Evolutionary conservation across 768 basidiomycete genomes (phyloP).

Genomic region (Arthromyces matolae): DNA sequence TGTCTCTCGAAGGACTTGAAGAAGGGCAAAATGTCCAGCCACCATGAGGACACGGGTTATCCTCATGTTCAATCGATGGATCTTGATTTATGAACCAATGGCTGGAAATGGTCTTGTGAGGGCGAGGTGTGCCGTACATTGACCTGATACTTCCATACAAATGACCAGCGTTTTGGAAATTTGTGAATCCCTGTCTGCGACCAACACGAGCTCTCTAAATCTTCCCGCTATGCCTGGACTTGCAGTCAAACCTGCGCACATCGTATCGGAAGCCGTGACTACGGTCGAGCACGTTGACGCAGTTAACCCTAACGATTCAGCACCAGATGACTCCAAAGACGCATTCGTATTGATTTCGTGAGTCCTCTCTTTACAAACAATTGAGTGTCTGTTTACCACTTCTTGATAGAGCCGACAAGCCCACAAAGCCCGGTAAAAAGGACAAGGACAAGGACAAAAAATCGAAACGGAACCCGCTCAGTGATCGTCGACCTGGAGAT

Average conservation of each 20-base stretch:
- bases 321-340: neutral
- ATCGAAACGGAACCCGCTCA: neutral
- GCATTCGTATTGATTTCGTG: conserved; percentile 3
- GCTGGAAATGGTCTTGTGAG: neutral
- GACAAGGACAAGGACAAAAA: neutral
- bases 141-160: neutral
- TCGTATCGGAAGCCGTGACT: neutral
- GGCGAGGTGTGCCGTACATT: neutral
- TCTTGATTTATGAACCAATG: neutral
- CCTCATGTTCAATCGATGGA: conserved; percentile 6
- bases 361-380: neutral
- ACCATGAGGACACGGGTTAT: conserved; percentile 1
- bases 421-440: neutral
- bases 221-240: neutral
- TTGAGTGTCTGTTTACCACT: neutral
- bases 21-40: neutral
- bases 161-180: no score
- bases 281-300: neutral
- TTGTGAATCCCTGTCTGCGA: no score
- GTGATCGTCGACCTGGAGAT: conserved; percentile 3
- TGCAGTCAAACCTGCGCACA: neutral
- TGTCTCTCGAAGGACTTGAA: neutral
- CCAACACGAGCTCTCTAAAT: no score
- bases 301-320: neutral
- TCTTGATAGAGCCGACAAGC: neutral